phyloP scores from a whole-genome alignment of 2,329 filamentous ascomycete genomes.

The Catunica adiposa region DNA sequence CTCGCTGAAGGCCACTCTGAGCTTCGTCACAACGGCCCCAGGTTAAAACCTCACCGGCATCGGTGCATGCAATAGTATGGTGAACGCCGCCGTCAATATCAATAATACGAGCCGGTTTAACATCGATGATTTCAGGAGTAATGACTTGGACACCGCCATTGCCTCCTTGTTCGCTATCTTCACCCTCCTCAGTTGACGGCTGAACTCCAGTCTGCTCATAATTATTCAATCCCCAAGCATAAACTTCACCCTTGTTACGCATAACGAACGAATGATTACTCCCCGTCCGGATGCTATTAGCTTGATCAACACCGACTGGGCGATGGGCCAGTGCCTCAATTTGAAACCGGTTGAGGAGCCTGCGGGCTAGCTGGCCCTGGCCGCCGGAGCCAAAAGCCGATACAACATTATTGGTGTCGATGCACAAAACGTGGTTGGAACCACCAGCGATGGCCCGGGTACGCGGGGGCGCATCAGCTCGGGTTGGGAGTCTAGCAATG shows the following conservation, averaged over 20 bases:
- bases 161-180: constrained; percentile 27
- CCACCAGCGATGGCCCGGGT: constrained; percentile 37
- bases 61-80: constrained; percentile 38
- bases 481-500: constrained; percentile 20
- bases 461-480: constrained; percentile 34
- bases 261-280: constrained; percentile 57
- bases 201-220: constrained; percentile 49
- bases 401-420: constrained; percentile 33
- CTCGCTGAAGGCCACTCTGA: constrained; percentile 17
- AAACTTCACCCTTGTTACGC: constrained; percentile 44
- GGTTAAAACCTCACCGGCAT: constrained; percentile 26
- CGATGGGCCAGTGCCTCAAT: constrained; percentile 31
- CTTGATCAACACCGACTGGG: constrained; percentile 18
- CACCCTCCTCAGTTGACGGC: constrained; percentile 38
- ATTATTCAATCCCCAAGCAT: constrained; percentile 55
- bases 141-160: constrained; percentile 24
- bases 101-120: constrained; percentile 36
- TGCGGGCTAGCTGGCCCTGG: constrained; percentile 27
- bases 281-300: constrained; percentile 31
- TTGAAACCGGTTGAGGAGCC: constrained; percentile 32
- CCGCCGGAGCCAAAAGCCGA: constrained; percentile 42
- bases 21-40: constrained; percentile 30
- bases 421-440: constrained; percentile 39
- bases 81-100: constrained; percentile 47
- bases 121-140: constrained; percentile 15